These are phyloP conservation scores for Talaromyces albobiverticillius DNA, from an alignment of 2,329 filamentous ascomycete genomes.

Conservation along the genomic window DNA sequence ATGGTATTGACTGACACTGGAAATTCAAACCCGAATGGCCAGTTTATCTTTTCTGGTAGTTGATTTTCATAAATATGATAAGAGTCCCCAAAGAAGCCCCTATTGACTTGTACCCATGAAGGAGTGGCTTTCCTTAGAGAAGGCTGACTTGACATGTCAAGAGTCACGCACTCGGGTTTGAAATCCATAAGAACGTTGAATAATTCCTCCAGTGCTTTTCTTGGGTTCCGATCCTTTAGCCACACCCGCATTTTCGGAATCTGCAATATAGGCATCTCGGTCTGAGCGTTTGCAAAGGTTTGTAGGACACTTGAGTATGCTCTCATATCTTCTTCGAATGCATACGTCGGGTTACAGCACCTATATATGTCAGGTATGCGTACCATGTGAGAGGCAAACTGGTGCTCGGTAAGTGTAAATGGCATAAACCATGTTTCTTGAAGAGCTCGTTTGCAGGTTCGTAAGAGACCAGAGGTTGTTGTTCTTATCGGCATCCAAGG, in stretches of 20 bases:
- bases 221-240: too few relatives aligned
- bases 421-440: slow-evolving; percentile 44
- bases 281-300: slow-evolving; percentile 8
- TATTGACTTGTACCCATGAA: too few relatives aligned
- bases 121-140: too few relatives aligned
- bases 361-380: slow-evolving; percentile 11
- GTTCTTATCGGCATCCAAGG: too few relatives aligned
- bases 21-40: neutral
- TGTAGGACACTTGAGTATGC: slow-evolving; percentile 21
- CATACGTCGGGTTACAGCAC: too few relatives aligned
- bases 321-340: too few relatives aligned
- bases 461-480: slow-evolving; percentile 40
- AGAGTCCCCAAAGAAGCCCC: too few relatives aligned
- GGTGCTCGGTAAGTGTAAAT: slow-evolving; percentile 37
- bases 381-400: slow-evolving; percentile 38
- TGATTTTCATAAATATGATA: too few relatives aligned
- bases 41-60: too few relatives aligned
- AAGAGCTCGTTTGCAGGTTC: slow-evolving; percentile 44
- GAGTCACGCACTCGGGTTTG: slow-evolving; percentile 34
- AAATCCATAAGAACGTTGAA: slow-evolving; percentile 36
- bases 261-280: slow-evolving; percentile 15
- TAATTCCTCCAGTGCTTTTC: too few relatives aligned
- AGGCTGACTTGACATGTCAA: too few relatives aligned
- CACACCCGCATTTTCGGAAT: slow-evolving; percentile 32
- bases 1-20: neutral